Percentiles rank a stretch among this genome's conserved stretches.
phyloP scores from a whole-genome alignment of 148 eudicot species.

The Selenicereus undatus region DNA sequence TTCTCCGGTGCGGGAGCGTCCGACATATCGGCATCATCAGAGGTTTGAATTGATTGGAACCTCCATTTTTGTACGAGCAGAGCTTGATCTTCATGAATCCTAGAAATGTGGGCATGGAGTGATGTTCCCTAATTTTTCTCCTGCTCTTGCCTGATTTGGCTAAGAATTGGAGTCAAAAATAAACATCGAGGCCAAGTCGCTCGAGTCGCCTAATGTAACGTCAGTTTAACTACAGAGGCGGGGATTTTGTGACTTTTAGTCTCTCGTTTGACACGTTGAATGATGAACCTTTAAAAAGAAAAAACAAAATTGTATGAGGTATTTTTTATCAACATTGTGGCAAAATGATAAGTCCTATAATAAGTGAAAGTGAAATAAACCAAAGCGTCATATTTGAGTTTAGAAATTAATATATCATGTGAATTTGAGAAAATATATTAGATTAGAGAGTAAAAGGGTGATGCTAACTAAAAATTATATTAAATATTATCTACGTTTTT shows the following conservation, averaged over 20 bases:
- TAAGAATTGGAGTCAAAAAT: background rate
- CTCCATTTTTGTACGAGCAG: background rate
- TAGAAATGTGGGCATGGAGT: background rate
- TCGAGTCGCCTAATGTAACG: background rate
- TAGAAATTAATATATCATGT: no score
- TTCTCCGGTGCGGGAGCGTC: constrained; percentile 38
- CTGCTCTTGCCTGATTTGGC: background rate
- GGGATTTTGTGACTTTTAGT: background rate
- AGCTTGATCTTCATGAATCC: background rate
- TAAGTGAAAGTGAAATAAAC: no score
- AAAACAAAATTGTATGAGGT: no score
- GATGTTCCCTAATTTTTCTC: background rate
- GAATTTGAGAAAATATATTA: no score
- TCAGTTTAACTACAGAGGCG: background rate
- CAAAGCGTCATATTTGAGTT: no score
- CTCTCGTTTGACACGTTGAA: no score
- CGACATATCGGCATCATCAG: constrained; percentile 64
- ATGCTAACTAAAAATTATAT: no score
- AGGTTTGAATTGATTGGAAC: constrained; percentile 20
- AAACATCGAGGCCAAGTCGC: background rate
- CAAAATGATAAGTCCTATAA: no score
- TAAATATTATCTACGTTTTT: no score
- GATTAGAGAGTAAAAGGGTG: no score
- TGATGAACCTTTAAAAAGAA: no score
- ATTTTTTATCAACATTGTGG: no score